Evolutionary conservation across 2,329 filamentous ascomycete species (phyloP), one percentile per base, ranked within the genome.

Genomic region (Fusarium sp.): DNA sequence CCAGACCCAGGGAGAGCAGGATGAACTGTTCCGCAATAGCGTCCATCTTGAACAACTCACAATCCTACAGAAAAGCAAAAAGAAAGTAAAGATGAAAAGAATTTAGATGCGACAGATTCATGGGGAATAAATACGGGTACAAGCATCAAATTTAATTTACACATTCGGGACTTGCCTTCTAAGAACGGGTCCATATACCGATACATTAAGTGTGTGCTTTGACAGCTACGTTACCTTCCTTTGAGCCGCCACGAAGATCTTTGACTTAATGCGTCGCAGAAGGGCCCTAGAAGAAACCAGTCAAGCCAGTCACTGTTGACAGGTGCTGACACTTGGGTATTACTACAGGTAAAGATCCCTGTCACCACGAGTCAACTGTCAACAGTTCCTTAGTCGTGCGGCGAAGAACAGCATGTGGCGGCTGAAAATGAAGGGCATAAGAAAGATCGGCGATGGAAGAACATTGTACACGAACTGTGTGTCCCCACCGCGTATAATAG

Each of bases 1-100:
- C 15, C 12, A 73, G 58, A 24, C 70, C 70, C 24, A 73, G 8
- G 7, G 70, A 66, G 38, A 73, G 70, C n/a, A 73, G 58, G 11
- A 62, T 55, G 30, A 73, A 73, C 29, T 73, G 70, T 49, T 73
- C 70, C 47, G 69, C 55, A 25, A 73, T 73, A 38, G 49, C 32
- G n/a, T 56, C 58, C 67, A 71, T 73, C n/a, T 38, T 45, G n/a
- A 16, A 16, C n/a, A 43, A 22, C 25, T 3, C n/a, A 27, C 29
- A 13, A 8, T 24, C 20, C 24, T 24, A 13, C 5, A 20, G 34
- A 18, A 34, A 40, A 40, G 29, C 16, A n/a, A 12, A 30, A 51
- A 30, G 27, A 34, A 32, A 47, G 10, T 25, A 22, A 18, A 22
- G n/a, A 18, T 38, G 34, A 10, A 40, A 20, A 8, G 3, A 4